These are phyloP conservation scores for Zoysia pacifica DNA, from an alignment of 176 grass and related monocot species.

Conservation along the genomic window DNA sequence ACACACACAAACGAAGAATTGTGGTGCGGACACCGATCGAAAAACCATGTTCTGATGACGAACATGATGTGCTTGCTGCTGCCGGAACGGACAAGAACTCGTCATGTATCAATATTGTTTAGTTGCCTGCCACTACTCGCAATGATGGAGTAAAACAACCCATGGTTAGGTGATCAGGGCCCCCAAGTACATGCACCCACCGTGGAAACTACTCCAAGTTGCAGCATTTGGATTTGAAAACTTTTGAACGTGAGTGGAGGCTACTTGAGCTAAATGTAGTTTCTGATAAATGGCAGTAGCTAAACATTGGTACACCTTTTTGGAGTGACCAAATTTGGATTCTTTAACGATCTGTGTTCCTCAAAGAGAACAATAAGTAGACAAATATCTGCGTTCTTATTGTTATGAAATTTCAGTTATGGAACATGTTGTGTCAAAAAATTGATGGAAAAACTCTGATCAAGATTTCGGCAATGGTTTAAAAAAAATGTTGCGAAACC, in stretches of 20 bases:
- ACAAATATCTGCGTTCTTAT: too few relatives aligned
- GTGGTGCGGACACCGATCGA: neutral
- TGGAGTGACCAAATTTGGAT: too few relatives aligned
- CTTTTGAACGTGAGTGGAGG: too few relatives aligned
- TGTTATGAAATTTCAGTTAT: too few relatives aligned
- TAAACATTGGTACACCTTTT: neutral
- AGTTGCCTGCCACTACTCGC: conserved; percentile 25
- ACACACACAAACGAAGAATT: too few relatives aligned
- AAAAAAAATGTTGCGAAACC: too few relatives aligned
- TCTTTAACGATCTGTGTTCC: too few relatives aligned
- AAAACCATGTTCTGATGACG: conserved; percentile 36
- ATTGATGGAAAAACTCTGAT: too few relatives aligned
- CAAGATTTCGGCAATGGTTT: too few relatives aligned
- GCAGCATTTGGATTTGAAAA: conserved; percentile 8
- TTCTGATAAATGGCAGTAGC: conserved; percentile 7
- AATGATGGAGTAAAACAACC: conserved; percentile 8
- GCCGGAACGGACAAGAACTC: conserved; percentile 25
- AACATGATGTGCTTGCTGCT: neutral
- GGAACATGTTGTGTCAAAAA: too few relatives aligned
- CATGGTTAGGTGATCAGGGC: conserved; percentile 24
- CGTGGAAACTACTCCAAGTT: neutral
- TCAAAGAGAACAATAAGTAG: too few relatives aligned
- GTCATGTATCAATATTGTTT: conserved; percentile 24
- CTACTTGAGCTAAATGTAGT: neutral
- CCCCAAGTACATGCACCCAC: conserved; percentile 16